Percentiles rank a stretch among this genome's conserved stretches.
Conservation (phyloP, 768 basidiomycete species). For the Leccinellum luteum region DNA sequence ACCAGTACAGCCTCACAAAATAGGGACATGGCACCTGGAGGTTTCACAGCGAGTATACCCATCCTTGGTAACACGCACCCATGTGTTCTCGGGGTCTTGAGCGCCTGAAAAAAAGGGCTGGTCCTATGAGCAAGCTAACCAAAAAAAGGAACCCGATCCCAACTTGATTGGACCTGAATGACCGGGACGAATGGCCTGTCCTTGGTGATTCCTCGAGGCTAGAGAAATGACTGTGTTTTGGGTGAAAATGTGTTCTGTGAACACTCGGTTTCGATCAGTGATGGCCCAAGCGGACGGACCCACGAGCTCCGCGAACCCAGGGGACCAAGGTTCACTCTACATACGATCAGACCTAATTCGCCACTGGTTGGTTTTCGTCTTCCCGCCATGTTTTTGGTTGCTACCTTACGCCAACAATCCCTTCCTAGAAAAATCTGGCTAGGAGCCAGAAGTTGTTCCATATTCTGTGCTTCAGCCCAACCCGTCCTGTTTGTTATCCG, state of each 20-base stretch:
- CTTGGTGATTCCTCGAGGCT: slow-evolving; percentile 40
- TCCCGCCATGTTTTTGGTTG: slow-evolving; percentile 33
- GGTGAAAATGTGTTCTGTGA: slow-evolving; percentile 27
- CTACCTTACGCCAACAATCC: slow-evolving; percentile 27
- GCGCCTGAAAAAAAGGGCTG: slow-evolving; percentile 24
- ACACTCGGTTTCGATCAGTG: slow-evolving; percentile 32
- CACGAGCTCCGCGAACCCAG: slow-evolving; percentile 35
- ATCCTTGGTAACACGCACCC: slow-evolving; percentile 26
- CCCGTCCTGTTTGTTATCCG: slow-evolving; percentile 29
- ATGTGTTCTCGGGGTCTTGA: slow-evolving; percentile 27
- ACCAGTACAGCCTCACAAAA: slow-evolving; percentile 21
- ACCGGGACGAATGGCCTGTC: slow-evolving; percentile 27
- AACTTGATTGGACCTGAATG: slow-evolving; percentile 32
- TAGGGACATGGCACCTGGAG: slow-evolving; percentile 12
- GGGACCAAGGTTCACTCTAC: slow-evolving; percentile 27
- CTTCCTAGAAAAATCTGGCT: slow-evolving; percentile 25
- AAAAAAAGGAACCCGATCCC: slow-evolving; percentile 42
- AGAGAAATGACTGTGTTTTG: slow-evolving; percentile 4
- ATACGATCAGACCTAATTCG: slow-evolving; percentile 34
- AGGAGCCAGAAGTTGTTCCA: slow-evolving; percentile 11
- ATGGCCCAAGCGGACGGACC: slow-evolving; percentile 25
- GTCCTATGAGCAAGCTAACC: slow-evolving; percentile 37
- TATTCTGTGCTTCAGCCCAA: slow-evolving; percentile 18
- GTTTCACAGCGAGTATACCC: slow-evolving; percentile 30
- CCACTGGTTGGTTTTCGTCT: slow-evolving; percentile 24